These are phyloP conservation scores for Leptodontidium sp. DNA, from an alignment of 2,329 filamentous ascomycete genomes.

Conservation along the genomic window DNA sequence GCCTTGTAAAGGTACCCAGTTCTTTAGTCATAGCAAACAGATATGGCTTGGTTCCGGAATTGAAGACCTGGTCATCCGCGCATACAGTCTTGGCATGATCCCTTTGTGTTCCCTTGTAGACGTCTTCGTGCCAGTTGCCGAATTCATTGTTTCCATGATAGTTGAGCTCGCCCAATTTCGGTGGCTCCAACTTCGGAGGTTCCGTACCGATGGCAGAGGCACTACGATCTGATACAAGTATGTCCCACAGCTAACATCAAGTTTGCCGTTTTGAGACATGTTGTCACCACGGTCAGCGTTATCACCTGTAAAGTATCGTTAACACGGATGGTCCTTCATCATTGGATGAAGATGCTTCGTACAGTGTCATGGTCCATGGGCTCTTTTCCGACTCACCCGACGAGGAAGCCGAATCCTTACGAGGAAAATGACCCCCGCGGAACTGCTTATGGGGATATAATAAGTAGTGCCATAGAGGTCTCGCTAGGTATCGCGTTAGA, in stretches of 20 bases:
- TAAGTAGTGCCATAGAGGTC: too few species aligned
- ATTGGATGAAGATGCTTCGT: too few species aligned
- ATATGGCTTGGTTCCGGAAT: background rate
- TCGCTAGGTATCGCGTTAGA: too few species aligned
- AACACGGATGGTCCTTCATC: too few species aligned
- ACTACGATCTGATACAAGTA: background rate
- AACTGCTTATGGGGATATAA: too few species aligned
- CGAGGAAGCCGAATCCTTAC: too few species aligned
- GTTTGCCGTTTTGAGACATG: background rate
- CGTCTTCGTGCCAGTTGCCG: background rate
- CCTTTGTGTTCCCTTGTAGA: background rate
- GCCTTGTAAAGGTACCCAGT: background rate
- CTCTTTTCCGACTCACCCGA: too few species aligned
- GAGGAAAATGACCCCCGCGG: too few species aligned
- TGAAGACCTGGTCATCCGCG: background rate
- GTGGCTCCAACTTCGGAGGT: background rate
- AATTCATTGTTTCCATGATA: background rate
- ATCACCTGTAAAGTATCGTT: background rate
- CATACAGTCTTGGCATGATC: background rate
- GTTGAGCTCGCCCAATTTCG: background rate
- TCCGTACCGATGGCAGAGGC: background rate
- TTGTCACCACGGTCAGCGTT: background rate
- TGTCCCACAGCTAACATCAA: slow-evolving; percentile 1
- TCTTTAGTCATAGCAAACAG: background rate
- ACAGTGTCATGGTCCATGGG: too few species aligned